Base-by-base conservation (phyloP, 2,329 filamentous ascomycete genomes). In the Penicillium freii region DNA sequence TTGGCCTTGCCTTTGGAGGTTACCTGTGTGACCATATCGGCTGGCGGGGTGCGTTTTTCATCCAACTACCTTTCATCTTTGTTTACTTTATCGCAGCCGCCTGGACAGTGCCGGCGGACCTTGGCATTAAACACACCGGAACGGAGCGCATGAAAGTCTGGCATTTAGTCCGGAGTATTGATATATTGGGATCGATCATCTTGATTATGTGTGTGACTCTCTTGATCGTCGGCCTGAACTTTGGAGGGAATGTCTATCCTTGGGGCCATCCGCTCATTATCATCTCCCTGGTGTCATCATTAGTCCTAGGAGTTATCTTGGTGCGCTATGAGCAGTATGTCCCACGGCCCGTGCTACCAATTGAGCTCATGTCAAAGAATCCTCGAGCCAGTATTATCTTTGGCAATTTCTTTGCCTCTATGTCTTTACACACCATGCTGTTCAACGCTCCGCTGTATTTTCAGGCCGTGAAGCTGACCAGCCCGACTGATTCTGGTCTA, bases 401-500 rank as follows among this genome's bases (percentile, higher is more conserved):
- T 62, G 77, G 77, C 56, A 82, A 81, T 61, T 82, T 82, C 65
- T 81, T 82, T 59, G 77, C 77, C 0, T 69, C 75, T 6, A 71
- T 82, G 17, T 77, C 79, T 1, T 72, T 81, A 58, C 80, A 82
- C 59, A 80, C 80, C 3, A 84, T 89, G 62, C 76, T 89, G 17
- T 90, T 90, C 74, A 87, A 87, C 66, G 85, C 85, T 6, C 89
- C 89, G 0, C 78, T 92, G 8, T 92, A 87, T 77, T 92, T 90
- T 75, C 88, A 91, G 70, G 87, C 86, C 38, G 88, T 91, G 27
- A 85, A 90, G 47, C 80, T 89, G 51, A 85, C 87, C 57, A 82
- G 81, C 6, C 86, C 89, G 17, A 91, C 89, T 0, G 78, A 81
- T 25, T 90, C 89, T 0, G 89, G 89, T n/a, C 82, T 91, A 29